phyloP scores from a whole-genome alignment of 192 early-diverging fungal genomes.

The Entophlyctis luteolus region DNA sequence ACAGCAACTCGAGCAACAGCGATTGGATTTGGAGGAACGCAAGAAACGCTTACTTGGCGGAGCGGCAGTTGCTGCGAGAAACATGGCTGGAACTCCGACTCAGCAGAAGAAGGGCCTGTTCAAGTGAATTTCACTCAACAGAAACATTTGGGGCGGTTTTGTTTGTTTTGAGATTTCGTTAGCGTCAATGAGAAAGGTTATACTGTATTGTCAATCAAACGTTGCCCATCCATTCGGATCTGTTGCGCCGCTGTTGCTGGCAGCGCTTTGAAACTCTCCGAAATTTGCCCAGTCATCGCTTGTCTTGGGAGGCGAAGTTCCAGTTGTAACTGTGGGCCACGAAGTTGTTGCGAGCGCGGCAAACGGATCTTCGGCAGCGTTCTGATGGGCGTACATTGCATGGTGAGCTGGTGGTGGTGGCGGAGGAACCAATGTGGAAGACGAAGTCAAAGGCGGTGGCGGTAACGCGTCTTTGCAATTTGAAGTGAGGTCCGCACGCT shows the following conservation, averaged over 20 bases:
- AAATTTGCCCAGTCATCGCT: conserved; percentile 35
- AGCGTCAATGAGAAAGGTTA: background rate
- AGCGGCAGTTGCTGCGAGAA: conserved; percentile 42
- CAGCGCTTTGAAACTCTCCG: conserved; percentile 31
- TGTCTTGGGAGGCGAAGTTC: background rate
- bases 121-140: conserved; percentile 30
- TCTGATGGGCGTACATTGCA: background rate
- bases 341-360: background rate
- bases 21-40: conserved; percentile 90
- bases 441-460: conserved; percentile 23
- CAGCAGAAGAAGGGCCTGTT: conserved; percentile 70
- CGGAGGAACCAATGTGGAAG: background rate
- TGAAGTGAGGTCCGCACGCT: too few relatives aligned
- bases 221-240: conserved; percentile 17
- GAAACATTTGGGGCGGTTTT: background rate
- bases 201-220: conserved; percentile 11
- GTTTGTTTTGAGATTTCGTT: background rate
- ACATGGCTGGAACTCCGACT: conserved; percentile 42
- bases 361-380: conserved; percentile 3
- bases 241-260: background rate
- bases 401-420: background rate
- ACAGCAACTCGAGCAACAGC: conserved; percentile 90
- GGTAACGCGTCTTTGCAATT: background rate
- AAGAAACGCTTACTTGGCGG: conserved; percentile 75
- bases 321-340: background rate